Conservation (phyloP, 108 stramenopile species). For the Ochromonas danica region DNA sequence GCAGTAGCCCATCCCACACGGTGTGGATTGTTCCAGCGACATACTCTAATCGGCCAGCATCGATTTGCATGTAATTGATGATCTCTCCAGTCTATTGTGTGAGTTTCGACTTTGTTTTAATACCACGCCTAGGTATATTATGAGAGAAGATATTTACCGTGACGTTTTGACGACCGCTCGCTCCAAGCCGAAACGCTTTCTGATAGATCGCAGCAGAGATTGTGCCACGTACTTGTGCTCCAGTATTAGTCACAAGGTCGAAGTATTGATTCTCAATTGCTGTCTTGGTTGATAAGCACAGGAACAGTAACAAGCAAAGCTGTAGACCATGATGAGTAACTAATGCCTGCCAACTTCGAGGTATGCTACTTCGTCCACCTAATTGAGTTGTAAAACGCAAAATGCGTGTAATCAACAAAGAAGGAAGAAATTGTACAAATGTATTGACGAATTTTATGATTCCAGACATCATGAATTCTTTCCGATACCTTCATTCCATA, state of each 20-base stretch:
- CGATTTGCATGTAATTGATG: constrained; percentile 79
- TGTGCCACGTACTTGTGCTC: constrained; percentile 65
- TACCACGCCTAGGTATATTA: not conserved
- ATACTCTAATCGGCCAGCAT: constrained; percentile 71
- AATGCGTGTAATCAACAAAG: not conserved
- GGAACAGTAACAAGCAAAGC: constrained; percentile 37
- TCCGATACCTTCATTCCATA: not conserved
- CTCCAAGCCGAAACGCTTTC: not conserved
- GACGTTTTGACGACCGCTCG: not conserved
- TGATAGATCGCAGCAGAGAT: constrained; percentile 22
- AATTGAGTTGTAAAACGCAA: constrained; percentile 35
- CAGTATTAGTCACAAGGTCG: constrained; percentile 67
- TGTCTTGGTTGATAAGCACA: constrained; percentile 64
- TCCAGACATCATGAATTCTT: not conserved
- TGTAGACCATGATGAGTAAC: constrained; percentile 39
- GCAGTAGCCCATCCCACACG: constrained; percentile 64
- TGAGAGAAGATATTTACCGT: constrained; percentile 8
- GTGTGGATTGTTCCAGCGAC: constrained; percentile 75
- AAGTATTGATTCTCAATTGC: constrained; percentile 82
- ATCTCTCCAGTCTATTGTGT: constrained; percentile 55
- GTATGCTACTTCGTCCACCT: constrained; percentile 69
- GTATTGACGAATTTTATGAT: constrained; percentile 4
- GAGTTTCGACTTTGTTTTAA: not conserved
- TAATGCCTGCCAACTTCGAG: constrained; percentile 56
- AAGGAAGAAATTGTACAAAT: constrained; percentile 1